These are phyloP conservation scores for Sphagnum contortum DNA, from an alignment of 225 moss, liverwort and hornwort genomes.

Conservation along the genomic window DNA sequence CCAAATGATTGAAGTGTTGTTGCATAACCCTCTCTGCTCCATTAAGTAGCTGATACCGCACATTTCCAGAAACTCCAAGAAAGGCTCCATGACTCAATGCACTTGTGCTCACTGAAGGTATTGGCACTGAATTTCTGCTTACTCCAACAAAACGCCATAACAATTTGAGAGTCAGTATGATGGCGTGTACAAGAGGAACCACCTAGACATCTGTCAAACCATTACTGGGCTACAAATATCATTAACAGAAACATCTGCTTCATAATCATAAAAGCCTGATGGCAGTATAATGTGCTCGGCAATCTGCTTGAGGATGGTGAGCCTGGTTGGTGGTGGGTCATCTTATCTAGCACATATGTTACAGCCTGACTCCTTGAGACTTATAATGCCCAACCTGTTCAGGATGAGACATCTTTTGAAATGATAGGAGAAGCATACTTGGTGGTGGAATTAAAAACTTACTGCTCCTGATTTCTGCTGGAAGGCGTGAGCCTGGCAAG, in stretches of 20 bases:
- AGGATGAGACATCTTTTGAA: no score
- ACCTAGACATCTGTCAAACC: no score
- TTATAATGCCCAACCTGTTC: no score
- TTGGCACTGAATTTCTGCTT: constrained; percentile 61
- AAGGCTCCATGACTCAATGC: constrained; percentile 90
- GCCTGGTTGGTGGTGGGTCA: no score
- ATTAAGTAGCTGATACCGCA: constrained; percentile 77
- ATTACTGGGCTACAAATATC: not conserved
- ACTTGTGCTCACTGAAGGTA: constrained; percentile 85
- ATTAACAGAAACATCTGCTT: not conserved
- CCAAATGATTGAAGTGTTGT: constrained; percentile 71
- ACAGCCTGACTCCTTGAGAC: no score
- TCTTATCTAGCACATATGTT: no score
- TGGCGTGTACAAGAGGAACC: not conserved
- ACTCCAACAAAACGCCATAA: not conserved
- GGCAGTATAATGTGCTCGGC: not conserved
- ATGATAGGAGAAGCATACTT: no score
- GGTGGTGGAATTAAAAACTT: not conserved
- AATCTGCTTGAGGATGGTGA: not conserved
- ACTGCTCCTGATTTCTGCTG: constrained; percentile 48
- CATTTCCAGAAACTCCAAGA: constrained; percentile 77
- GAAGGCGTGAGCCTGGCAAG: constrained; percentile 60
- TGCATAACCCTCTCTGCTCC: constrained; percentile 90
- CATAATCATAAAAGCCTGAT: no score
- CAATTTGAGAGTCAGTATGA: not conserved